Evolutionary conservation across 108 stramenopile genomes (phyloP).

Genomic region (Cyclostephanos tholiformis): DNA sequence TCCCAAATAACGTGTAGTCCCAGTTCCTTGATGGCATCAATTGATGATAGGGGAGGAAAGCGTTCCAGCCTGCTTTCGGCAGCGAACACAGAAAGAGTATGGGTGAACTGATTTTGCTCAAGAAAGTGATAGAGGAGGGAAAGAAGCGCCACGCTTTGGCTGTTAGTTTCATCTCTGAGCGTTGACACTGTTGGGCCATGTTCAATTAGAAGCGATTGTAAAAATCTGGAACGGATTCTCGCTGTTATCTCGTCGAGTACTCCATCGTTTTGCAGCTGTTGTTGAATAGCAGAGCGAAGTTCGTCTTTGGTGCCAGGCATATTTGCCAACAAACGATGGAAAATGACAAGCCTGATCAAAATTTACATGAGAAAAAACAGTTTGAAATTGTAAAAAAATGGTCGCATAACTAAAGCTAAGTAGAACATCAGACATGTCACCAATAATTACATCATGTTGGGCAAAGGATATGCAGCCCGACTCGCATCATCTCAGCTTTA

Average conservation of each 20-base stretch:
- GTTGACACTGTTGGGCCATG: background rate
- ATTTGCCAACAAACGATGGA: background rate
- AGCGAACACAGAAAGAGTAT: slow-evolving; percentile 36
- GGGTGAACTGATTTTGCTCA: slow-evolving; percentile 10
- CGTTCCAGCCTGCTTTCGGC: slow-evolving; percentile 34
- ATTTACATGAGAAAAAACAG: background rate
- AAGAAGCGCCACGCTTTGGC: slow-evolving; percentile 22
- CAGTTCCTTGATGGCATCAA: slow-evolving; percentile 29
- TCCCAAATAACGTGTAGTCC: slow-evolving; percentile 22
- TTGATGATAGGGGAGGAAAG: slow-evolving; percentile 1
- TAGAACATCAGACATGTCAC: too few species aligned
- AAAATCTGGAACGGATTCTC: slow-evolving; percentile 16
- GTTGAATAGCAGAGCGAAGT: slow-evolving; percentile 31
- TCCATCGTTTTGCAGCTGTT: slow-evolving; percentile 23
- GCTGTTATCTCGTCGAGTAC: slow-evolving; percentile 36
- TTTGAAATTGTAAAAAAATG: background rate
- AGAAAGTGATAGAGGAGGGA: slow-evolving; percentile 30
- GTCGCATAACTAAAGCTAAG: too few species aligned
- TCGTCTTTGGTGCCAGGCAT: background rate
- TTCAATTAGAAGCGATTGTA: slow-evolving; percentile 15
- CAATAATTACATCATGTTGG: too few species aligned
- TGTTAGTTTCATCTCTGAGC: background rate
- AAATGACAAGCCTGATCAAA: too few species aligned
- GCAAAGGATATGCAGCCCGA: background rate
- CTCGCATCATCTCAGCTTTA: background rate